Evolutionary conservation across 805 yeast genomes (phyloP).

Genomic region (Ogataea pilisensis): DNA sequence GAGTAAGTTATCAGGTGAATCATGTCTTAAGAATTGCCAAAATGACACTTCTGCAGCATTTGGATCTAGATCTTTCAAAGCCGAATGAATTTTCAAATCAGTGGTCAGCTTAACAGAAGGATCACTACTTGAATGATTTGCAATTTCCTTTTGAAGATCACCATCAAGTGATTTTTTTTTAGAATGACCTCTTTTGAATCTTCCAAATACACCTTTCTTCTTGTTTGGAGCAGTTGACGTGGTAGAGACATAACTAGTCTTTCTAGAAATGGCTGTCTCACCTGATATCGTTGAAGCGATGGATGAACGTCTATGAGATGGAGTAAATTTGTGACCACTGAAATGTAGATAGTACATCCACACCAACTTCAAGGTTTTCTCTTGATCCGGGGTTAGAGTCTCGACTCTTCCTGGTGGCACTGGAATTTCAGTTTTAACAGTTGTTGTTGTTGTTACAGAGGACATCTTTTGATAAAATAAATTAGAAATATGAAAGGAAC

Average conservation of each 20-base stretch:
- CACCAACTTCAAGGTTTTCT: slow-evolving; percentile 58
- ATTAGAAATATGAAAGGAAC: not conserved
- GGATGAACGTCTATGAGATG: slow-evolving; percentile 18
- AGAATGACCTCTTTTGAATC: slow-evolving; percentile 25
- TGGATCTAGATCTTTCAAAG: slow-evolving; percentile 50
- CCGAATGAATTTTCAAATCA: slow-evolving; percentile 40
- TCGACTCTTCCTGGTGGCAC: slow-evolving; percentile 39
- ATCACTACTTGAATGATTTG: slow-evolving; percentile 22
- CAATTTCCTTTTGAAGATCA: slow-evolving; percentile 15
- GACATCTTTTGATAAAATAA: not conserved
- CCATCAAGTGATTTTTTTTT: slow-evolving; percentile 22
- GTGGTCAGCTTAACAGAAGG: slow-evolving; percentile 28
- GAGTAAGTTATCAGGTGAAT: slow-evolving; percentile 74
- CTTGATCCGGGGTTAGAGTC: slow-evolving; percentile 52
- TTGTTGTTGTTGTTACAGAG: not conserved
- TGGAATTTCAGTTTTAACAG: not conserved
- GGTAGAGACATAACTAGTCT: slow-evolving; percentile 6
- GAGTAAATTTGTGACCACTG: slow-evolving; percentile 43
- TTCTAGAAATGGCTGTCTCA: slow-evolving; percentile 7
- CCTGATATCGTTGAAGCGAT: slow-evolving; percentile 27
- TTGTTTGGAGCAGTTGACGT: slow-evolving; percentile 14
- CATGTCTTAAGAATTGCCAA: slow-evolving; percentile 65
- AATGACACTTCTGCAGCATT: slow-evolving; percentile 44
- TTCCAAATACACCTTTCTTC: slow-evolving; percentile 31
- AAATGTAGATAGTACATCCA: slow-evolving; percentile 64